Conservation (phyloP, 805 yeast species). For the Barnettozyma botsteinii region DNA sequence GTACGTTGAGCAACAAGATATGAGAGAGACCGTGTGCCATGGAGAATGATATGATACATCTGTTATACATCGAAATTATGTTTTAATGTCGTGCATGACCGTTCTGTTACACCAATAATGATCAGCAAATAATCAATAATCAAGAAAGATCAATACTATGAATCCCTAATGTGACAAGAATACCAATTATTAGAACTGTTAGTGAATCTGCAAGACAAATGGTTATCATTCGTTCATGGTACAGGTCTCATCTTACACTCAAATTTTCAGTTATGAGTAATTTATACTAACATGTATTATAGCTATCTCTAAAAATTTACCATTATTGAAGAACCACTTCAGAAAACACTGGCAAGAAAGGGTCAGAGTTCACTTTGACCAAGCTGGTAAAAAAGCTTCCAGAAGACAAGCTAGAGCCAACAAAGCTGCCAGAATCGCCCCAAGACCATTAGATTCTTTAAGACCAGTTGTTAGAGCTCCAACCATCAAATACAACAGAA, state of each 20-base stretch:
- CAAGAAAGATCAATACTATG: no score
- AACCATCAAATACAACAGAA: slow-evolving; percentile 98
- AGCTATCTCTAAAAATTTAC: slow-evolving; percentile 99
- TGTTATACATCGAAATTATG: no score
- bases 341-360: slow-evolving; percentile 99
- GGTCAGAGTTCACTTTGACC: slow-evolving; percentile 99
- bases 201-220: no score
- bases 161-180: no score
- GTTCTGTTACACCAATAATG: no score
- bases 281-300: slow-evolving; percentile 26
- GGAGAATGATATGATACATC: neutral
- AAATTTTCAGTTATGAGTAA: slow-evolving; percentile 4
- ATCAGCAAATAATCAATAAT: no score
- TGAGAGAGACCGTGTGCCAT: neutral
- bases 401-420: slow-evolving; percentile 93
- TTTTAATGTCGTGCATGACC: no score
- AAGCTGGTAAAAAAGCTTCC: slow-evolving; percentile 98
- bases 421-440: slow-evolving; percentile 94
- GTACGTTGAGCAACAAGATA: slow-evolving; percentile 27
- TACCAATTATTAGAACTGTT: no score
- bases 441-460: slow-evolving; percentile 93
- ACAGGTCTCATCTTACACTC: slow-evolving; percentile 47
- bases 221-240: slow-evolving; percentile 29
- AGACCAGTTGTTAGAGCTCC: slow-evolving; percentile 99
- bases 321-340: slow-evolving; percentile 99